phyloP scores from a whole-genome alignment of 1,139 yeast species.

The Scheffersomyces parashehatae region DNA sequence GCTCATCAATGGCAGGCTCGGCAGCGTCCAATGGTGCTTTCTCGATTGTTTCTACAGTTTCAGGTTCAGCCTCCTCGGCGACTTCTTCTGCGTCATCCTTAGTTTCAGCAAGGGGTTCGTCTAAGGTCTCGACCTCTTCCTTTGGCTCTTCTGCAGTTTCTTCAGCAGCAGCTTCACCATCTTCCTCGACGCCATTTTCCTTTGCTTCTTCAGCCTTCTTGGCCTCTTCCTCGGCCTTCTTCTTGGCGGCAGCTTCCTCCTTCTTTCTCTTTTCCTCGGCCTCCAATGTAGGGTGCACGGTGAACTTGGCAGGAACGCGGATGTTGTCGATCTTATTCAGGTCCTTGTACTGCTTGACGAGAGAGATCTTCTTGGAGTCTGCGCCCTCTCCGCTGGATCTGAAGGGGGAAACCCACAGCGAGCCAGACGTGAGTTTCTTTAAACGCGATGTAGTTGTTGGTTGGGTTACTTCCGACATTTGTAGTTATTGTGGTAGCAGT shows the following conservation, averaged over 20 bases:
- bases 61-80: constrained; percentile 7
- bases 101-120: constrained; percentile 6
- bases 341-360: constrained; percentile 33
- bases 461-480: constrained; percentile 5
- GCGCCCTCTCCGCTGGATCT: constrained; percentile 22
- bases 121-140: constrained; percentile 2
- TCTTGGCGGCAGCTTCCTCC: constrained; percentile 14
- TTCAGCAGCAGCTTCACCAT: constrained; percentile 1
- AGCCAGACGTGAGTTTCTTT: constrained; percentile 39
- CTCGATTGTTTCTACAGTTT: constrained; percentile 6
- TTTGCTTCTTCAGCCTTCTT: constrained; percentile 2
- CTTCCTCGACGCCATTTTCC: not conserved
- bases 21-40: constrained; percentile 4
- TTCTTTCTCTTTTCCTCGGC: constrained; percentile 26
- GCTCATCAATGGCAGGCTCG: constrained; percentile 5
- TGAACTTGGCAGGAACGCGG: constrained; percentile 44
- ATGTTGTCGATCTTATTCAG: constrained; percentile 35
- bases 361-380: constrained; percentile 24
- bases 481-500: constrained; percentile 4
- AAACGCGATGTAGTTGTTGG: constrained; percentile 19
- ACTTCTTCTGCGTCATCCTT: constrained; percentile 5
- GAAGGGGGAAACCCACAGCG: constrained; percentile 56
- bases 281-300: constrained; percentile 43
- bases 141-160: constrained; percentile 1
- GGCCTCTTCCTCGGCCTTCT: constrained; percentile 8